These are phyloP conservation scores for Dipteronia sinensis DNA, from an alignment of 345 rosid genomes.

Conservation along the genomic window DNA sequence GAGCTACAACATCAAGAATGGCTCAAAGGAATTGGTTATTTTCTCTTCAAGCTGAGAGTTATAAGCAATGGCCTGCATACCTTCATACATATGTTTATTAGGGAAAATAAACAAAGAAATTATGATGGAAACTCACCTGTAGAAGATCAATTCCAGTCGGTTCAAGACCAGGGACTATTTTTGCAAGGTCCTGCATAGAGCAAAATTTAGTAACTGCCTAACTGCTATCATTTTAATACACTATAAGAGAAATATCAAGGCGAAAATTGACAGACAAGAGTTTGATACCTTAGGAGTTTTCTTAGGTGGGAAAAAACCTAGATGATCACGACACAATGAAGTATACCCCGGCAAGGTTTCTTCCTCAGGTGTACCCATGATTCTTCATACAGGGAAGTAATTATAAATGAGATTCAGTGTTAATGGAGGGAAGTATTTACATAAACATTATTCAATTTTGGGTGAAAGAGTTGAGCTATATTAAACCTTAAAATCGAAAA, in stretches of 20 bases:
- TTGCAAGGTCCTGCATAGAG: constrained; percentile 9
- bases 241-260: background rate
- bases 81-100: background rate
- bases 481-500: background rate
- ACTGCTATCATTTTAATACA: background rate
- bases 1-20: background rate
- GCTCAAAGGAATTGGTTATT: background rate
- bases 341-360: constrained; percentile 14
- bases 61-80: background rate
- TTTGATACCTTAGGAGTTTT: background rate
- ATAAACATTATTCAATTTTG: background rate
- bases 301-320: background rate
- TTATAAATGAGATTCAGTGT: background rate
- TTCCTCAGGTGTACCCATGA: constrained; percentile 22
- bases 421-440: background rate
- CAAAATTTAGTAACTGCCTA: background rate
- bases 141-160: constrained; percentile 19
- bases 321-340: background rate
- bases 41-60: background rate
- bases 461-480: background rate
- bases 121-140: background rate
- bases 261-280: background rate
- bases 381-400: background rate
- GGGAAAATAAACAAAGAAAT: background rate
- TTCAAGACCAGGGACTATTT: constrained; percentile 13